phyloP scores from a whole-genome alignment of 352 stramenopile species.

The Phytophthora capsici region DNA sequence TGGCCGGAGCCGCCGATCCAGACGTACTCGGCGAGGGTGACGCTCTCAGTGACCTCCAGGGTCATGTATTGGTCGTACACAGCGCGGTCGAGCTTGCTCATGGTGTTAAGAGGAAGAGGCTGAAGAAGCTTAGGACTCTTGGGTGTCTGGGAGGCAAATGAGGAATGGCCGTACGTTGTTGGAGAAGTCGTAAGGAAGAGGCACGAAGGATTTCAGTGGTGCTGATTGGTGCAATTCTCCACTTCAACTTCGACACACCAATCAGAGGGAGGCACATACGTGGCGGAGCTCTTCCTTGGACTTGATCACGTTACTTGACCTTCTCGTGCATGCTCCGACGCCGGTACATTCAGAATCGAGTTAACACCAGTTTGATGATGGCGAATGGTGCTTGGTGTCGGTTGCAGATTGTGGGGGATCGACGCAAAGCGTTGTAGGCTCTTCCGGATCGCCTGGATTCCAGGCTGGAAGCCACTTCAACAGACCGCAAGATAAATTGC shows the following conservation, averaged over 20 bases:
- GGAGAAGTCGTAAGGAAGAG: background rate
- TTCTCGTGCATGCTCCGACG: background rate
- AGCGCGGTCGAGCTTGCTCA: conserved; percentile 85
- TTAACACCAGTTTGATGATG: conserved; percentile 8
- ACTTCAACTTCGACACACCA: conserved; percentile 14
- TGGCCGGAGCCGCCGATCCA: conserved; percentile 95
- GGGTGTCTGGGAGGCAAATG: conserved; percentile 41
- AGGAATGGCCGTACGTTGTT: conserved; percentile 69
- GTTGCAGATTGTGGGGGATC: conserved; percentile 3
- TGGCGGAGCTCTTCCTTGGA: background rate
- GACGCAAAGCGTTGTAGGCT: conserved; percentile 9
- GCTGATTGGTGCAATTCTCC: conserved; percentile 2
- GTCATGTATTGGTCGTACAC: conserved; percentile 86
- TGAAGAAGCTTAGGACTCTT: background rate
- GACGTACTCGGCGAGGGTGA: conserved; percentile 93
- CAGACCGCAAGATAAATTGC: background rate
- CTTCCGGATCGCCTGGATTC: conserved; percentile 17
- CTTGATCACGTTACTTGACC: background rate
- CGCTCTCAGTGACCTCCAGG: conserved; percentile 50
- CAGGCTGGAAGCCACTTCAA: background rate
- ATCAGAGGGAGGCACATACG: conserved; percentile 9
- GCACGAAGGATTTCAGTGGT: conserved; percentile 1
- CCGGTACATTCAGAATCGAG: too few relatives aligned
- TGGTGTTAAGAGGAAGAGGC: conserved; percentile 24
- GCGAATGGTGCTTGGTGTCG: conserved; percentile 9